These are phyloP conservation scores for Penicillium bialowiezense DNA, from an alignment of 495 filamentous ascomycete species.

Conservation along the genomic window DNA sequence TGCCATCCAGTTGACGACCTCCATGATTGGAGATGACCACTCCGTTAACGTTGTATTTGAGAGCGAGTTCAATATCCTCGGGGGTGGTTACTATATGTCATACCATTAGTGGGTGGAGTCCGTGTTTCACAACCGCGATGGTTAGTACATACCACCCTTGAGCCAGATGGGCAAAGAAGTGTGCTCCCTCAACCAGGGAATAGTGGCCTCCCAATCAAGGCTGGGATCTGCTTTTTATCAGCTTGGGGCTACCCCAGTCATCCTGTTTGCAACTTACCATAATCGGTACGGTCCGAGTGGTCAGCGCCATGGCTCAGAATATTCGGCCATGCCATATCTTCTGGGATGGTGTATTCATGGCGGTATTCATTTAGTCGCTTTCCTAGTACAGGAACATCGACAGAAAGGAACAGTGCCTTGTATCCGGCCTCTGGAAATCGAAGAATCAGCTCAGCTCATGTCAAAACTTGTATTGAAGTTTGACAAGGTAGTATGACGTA, in stretches of 20 bases:
- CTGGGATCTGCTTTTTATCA: slow-evolving; percentile 70
- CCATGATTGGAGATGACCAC: slow-evolving; percentile 93
- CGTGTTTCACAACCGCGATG: background rate
- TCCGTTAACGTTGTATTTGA: slow-evolving; percentile 74
- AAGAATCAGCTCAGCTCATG: background rate
- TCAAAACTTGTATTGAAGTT: slow-evolving; percentile 8
- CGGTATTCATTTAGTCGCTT: slow-evolving; percentile 49
- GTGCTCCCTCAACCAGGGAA: slow-evolving; percentile 81
- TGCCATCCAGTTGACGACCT: slow-evolving; percentile 86
- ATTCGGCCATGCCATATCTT: slow-evolving; percentile 32
- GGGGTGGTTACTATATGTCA: slow-evolving; percentile 58
- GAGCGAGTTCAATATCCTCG: slow-evolving; percentile 76
- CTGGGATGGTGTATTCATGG: slow-evolving; percentile 42
- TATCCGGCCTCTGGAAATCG: slow-evolving; percentile 66
- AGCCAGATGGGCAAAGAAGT: slow-evolving; percentile 91
- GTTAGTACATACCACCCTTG: slow-evolving; percentile 60
- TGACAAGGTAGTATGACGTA: no score
- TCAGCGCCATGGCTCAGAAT: slow-evolving; percentile 29
- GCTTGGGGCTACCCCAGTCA: background rate
- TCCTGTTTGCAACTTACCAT: slow-evolving; percentile 18
- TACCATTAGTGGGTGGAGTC: background rate
- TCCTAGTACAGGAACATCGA: slow-evolving; percentile 84
- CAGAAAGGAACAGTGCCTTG: slow-evolving; percentile 90
- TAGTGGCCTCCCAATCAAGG: slow-evolving; percentile 75
- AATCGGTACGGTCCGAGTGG: slow-evolving; percentile 28